Base-by-base conservation (phyloP, 106 monocot species). In the Allium sativum region DNA sequence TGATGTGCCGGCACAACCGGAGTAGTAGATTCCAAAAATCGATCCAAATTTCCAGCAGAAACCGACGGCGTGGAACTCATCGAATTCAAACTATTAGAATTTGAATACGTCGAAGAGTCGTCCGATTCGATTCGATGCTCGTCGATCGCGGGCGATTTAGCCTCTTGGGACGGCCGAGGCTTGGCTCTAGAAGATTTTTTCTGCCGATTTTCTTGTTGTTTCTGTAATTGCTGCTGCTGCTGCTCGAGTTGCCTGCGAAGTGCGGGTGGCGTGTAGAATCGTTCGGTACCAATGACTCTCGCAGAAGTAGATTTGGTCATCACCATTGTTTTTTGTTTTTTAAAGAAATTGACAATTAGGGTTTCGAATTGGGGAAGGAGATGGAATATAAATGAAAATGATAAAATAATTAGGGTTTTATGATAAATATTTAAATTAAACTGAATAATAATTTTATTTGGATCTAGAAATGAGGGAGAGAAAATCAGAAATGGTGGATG, bases 21-120 rank as follows among this genome's bases (percentile, higher is more conserved):
- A 4, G 80, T 80, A 0, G 88, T 88, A 18, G 63, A 80, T 70
- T 83, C 66, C 13, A 88, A 13, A 65, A 88, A 88, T 40, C 80
- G 56, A 52, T 83, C 77, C 61, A 88, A 59, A 70, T 88, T 88
- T 53, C 76, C 74, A 9, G 50, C 61, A 3, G 73, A 65, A 40
- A 61, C 17, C 10, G 67, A 72, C 48, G 76, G 55, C 60, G 51
- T 63, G 21, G 65, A 53, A 22, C 65, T 78, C 40, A 72, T 76
- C 42, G 59, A 66, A 10, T 66, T 73, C 48, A 42, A 62, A 13
- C 70, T 69, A 1, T 76, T 64, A 0, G 71, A 72, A 6, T 75
- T 82, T 20, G 79, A 77, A 7, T 68, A 77, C 48, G 78, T 74
- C 46, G 81, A 74, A 0, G 84, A 74, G 54, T 75, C 81, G 20